Conservation (phyloP, 768 basidiomycete genomes). For the Mrakia blollopis region DNA sequence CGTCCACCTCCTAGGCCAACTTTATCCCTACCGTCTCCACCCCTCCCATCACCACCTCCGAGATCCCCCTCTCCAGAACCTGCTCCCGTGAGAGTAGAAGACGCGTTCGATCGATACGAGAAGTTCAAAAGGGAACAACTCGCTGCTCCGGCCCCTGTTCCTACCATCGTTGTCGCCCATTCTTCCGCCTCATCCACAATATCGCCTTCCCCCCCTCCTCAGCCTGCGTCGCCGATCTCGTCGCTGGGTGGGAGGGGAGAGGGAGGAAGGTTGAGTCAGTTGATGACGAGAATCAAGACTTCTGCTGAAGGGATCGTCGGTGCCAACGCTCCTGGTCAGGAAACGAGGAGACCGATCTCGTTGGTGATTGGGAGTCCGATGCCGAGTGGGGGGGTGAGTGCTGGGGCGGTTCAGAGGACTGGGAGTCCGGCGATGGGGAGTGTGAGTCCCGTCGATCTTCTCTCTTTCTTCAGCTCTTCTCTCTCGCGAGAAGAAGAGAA, state of each 20-base stretch:
- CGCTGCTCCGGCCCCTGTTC: slow-evolving; percentile 41
- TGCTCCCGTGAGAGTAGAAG: slow-evolving; percentile 51
- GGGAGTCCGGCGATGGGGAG: slow-evolving; percentile 63
- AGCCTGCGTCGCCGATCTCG: slow-evolving; percentile 9
- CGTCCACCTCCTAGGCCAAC: neutral
- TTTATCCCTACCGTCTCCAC: neutral
- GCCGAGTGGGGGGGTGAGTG: neutral
- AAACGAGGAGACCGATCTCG: neutral
- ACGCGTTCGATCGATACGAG: slow-evolving; percentile 87
- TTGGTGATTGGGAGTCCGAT: slow-evolving; percentile 10
- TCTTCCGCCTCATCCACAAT: neutral
- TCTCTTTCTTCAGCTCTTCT: neutral
- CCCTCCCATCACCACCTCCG: neutral
- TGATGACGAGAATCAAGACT: slow-evolving; percentile 22
- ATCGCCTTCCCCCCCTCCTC: neutral
- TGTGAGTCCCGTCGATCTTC: slow-evolving; percentile 46
- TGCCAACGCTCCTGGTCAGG: neutral
- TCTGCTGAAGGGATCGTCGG: neutral
- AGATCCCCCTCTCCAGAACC: slow-evolving; percentile 30
- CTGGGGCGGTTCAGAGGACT: slow-evolving; percentile 12
- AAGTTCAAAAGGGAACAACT: slow-evolving; percentile 52
- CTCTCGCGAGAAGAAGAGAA: neutral
- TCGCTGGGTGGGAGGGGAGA: neutral
- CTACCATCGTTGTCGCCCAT: slow-evolving; percentile 5
- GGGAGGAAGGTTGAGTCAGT: slow-evolving; percentile 20